Base-by-base conservation (phyloP, 305 asterid genomes). In the Lippia alba region DNA sequence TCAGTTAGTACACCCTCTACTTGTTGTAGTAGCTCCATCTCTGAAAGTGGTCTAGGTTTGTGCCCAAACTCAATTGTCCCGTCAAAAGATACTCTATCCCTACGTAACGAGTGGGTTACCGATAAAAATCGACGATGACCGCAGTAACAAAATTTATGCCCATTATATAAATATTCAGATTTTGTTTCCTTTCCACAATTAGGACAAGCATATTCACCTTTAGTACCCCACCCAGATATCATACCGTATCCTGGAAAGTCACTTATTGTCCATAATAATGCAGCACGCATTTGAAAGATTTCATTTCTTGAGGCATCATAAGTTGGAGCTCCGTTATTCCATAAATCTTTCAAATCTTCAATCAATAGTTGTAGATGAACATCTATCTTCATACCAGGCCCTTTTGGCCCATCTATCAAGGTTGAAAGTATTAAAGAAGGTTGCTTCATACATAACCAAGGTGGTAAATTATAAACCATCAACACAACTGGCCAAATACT, bases 401-500 rank as follows among this genome's bases (percentile, higher is more conserved):
- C 69, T 6, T 64, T 32, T 1, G 58, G 58, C 4, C 69, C 69
- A 14, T 30, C 46, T 20, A 64, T 64, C 30, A 49, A 4, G 14
- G 15, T 33, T 6, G 59, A 49, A 4, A 40, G 45, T 4, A 61
- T 40, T 3, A 61, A 61, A 2, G 34, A 61, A 4, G 54, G 67
- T 44, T 46, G 56, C 24, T 46, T 46, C 69, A 61, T 40, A 19
- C 34, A 61, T 4, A 60, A 9, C 50, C 32, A 60, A 12, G 30
- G n/a, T 34, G 50, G 55, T 10, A 62, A 17, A 44, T 63, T 46
- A 12, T 46, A 63, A 1, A 44, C 18, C 17, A 44, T 45, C 6
- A 63, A 54, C 10, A 63, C 56, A 44, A 63, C 44, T 5, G 41
- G 19, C 69, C 56, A 63, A 18, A 48, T 63, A 14, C 56, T 45